These are phyloP conservation scores for Cyclospora cayetanensis DNA, from an alignment of 169 alveolate species.

Conservation along the genomic window DNA sequence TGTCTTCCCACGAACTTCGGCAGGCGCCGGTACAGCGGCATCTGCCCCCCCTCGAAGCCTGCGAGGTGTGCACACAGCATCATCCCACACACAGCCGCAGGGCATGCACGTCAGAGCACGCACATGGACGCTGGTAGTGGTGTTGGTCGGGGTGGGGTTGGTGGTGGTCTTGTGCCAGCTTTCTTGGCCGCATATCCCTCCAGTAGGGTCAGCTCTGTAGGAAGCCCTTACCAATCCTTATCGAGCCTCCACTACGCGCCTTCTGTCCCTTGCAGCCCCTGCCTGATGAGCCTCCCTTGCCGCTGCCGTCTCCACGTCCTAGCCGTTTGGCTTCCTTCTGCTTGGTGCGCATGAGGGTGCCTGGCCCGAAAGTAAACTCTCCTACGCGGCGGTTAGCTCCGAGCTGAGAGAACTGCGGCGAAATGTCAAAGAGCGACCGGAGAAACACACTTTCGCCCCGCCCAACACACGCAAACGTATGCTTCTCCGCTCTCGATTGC, in stretches of 20 bases:
- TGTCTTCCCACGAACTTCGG: constrained; percentile 70
- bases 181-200: not conserved
- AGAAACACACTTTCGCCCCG: not conserved
- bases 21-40: constrained; percentile 64
- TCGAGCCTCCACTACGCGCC: constrained; percentile 65
- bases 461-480: not conserved
- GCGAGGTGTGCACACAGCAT: too few species aligned
- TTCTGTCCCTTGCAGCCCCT: constrained; percentile 66
- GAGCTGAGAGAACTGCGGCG: constrained; percentile 44
- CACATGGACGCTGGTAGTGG: not conserved
- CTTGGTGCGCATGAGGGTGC: constrained; percentile 9
- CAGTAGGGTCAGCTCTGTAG: not conserved
- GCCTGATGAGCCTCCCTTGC: constrained; percentile 67
- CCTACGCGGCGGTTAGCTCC: constrained; percentile 51
- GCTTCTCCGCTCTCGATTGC: not conserved
- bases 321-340: not conserved
- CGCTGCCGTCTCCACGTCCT: constrained; percentile 64
- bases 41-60: constrained; percentile 73
- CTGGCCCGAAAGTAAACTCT: constrained; percentile 22
- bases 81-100: too few species aligned
- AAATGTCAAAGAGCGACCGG: not conserved
- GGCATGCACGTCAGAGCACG: not conserved
- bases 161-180: not conserved
- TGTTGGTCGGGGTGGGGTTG: not conserved
- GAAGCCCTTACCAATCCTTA: not conserved